These are phyloP conservation scores for Rhodotorula graminis DNA, from an alignment of 768 basidiomycete species.

Conservation along the genomic window DNA sequence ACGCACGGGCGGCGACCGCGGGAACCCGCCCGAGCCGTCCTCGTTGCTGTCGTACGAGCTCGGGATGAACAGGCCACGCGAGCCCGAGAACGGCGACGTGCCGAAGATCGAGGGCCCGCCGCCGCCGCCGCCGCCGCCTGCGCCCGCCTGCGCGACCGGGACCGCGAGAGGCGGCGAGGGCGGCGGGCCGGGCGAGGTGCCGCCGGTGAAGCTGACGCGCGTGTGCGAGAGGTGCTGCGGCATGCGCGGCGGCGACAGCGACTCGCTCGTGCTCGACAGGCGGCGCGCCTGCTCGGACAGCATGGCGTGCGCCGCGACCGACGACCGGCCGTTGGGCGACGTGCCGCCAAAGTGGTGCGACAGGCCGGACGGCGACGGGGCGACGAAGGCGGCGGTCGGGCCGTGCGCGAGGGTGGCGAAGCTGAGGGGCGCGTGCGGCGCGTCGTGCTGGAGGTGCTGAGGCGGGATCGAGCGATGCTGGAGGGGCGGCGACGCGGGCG, in stretches of 20 bases:
- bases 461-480: slow-evolving; percentile 8
- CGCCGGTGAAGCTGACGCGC: slow-evolving; percentile 5
- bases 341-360: slow-evolving; percentile 20
- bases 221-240: neutral
- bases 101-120: slow-evolving; percentile 24
- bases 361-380: slow-evolving; percentile 18
- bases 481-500: slow-evolving; percentile 5
- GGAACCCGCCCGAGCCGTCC: slow-evolving; percentile 19
- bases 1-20: slow-evolving; percentile 25
- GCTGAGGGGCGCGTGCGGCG: slow-evolving; percentile 16
- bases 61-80: slow-evolving; percentile 36
- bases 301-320: slow-evolving; percentile 36
- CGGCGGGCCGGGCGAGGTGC: neutral
- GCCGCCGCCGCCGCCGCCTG: neutral
- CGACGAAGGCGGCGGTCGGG: slow-evolving; percentile 12
- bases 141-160: neutral
- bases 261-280: slow-evolving; percentile 29
- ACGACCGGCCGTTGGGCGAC: neutral
- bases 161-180: slow-evolving; percentile 26
- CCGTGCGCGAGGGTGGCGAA: slow-evolving; percentile 21
- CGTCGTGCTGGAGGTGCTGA: slow-evolving; percentile 1
- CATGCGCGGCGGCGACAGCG: slow-evolving; percentile 25
- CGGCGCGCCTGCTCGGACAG: slow-evolving; percentile 32
- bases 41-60: slow-evolving; percentile 33
- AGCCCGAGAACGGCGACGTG: slow-evolving; percentile 38